A percentile compares a stretch with the other conserved stretches of the same genome.
These are phyloP conservation scores for Fusarium temperatum DNA, from an alignment of 2,329 filamentous ascomycete species.

Conservation along the genomic window DNA sequence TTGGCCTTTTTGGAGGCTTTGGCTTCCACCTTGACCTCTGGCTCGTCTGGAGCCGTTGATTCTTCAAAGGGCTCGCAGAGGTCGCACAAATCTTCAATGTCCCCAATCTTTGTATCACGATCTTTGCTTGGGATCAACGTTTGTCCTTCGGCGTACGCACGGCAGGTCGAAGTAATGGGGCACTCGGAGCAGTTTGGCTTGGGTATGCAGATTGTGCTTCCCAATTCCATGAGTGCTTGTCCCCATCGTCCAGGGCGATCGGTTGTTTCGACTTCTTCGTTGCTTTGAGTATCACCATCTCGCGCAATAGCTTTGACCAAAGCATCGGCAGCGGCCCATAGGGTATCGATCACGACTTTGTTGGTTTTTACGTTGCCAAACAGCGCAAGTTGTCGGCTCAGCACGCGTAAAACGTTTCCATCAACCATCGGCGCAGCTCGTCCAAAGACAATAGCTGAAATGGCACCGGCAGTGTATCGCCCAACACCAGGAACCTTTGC, in stretches of 20 bases:
- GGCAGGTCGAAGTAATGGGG: constrained; percentile 61
- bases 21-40: constrained; percentile 1
- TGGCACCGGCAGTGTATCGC: constrained; percentile 69
- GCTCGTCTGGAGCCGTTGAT: constrained; percentile 34
- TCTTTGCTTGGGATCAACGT: constrained; percentile 36
- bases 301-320: constrained; percentile 62
- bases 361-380: constrained; percentile 66
- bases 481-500: constrained; percentile 67
- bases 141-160: constrained; percentile 59
- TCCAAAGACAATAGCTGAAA: constrained; percentile 70
- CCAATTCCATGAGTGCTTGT: constrained; percentile 72
- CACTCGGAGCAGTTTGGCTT: constrained; percentile 65
- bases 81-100: constrained; percentile 62
- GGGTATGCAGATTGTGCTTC: constrained; percentile 69
- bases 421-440: constrained; percentile 68
- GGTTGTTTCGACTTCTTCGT: constrained; percentile 48
- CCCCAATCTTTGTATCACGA: constrained; percentile 40
- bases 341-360: constrained; percentile 59
- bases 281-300: constrained; percentile 43
- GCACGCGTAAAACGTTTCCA: constrained; percentile 69
- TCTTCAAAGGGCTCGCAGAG: constrained; percentile 60
- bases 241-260: constrained; percentile 69
- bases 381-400: constrained; percentile 68
- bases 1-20: constrained; percentile 25
- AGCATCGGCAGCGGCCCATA: constrained; percentile 67